Evolutionary conservation across 352 stramenopile genomes (phyloP).

Genomic region (Phytophthora quininea): DNA sequence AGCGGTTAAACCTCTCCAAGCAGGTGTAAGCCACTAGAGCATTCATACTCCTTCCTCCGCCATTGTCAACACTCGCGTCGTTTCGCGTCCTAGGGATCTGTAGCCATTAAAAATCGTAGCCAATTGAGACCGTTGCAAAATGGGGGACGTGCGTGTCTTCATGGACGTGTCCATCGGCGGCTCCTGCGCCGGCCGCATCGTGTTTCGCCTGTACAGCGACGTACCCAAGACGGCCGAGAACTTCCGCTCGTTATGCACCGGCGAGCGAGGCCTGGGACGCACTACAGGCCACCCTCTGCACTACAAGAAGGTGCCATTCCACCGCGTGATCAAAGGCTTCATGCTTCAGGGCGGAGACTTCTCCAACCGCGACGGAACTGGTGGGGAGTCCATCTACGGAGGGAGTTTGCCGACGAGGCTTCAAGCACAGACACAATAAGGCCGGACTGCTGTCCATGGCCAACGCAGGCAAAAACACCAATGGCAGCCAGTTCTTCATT

Average conservation of each 20-base stretch:
- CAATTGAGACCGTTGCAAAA: not conserved
- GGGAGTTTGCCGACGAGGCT: constrained; percentile 93
- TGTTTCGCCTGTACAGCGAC: constrained; percentile 65
- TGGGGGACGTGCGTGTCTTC: constrained; percentile 44
- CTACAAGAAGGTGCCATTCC: constrained; percentile 77
- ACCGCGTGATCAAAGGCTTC: constrained; percentile 88
- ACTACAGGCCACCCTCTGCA: constrained; percentile 62
- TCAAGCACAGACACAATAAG: constrained; percentile 92
- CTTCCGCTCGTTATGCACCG: constrained; percentile 67
- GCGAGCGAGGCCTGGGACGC: constrained; percentile 69
- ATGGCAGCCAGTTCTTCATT: constrained; percentile 89
- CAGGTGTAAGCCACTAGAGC: too few species aligned
- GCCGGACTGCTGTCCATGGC: constrained; percentile 95
- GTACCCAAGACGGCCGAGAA: constrained; percentile 70
- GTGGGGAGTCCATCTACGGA: constrained; percentile 88
- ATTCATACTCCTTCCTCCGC: constrained; percentile 53
- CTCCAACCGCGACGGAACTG: constrained; percentile 79
- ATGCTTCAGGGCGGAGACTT: constrained; percentile 88
- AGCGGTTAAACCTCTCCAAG: too few species aligned
- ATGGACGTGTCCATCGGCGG: constrained; percentile 91
- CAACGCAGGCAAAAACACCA: constrained; percentile 87
- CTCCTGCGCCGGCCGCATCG: constrained; percentile 61
- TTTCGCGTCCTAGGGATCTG: constrained; percentile 12
- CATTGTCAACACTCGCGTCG: constrained; percentile 34
- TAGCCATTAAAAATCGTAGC: not conserved